Evolutionary conservation across 495 filamentous ascomycete species (phyloP).

Genomic region (Physcia stellaris): DNA sequence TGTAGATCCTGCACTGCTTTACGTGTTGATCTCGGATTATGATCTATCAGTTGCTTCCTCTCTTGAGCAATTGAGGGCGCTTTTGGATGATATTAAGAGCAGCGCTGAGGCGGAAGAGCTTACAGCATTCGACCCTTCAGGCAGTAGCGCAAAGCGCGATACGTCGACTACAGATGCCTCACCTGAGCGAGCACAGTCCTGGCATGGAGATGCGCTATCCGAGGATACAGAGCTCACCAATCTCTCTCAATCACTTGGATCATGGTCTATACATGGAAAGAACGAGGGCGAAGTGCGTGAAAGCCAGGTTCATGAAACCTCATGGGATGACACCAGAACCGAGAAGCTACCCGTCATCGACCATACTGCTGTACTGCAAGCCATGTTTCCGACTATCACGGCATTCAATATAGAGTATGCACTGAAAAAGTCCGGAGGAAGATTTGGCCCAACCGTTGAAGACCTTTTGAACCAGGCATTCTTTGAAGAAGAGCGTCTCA

Average conservation of each 20-base stretch:
- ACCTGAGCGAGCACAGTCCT: conserved; percentile 11
- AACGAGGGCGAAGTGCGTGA: conserved; percentile 6
- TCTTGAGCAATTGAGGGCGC: conserved; percentile 34
- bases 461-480: conserved; percentile 63
- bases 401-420: conserved; percentile 47
- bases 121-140: conserved; percentile 65
- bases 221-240: conserved; percentile 34
- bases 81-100: conserved; percentile 43
- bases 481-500: conserved; percentile 42
- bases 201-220: conserved; percentile 13
- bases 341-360: conserved; percentile 27
- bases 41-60: conserved; percentile 35
- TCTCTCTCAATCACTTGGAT: conserved; percentile 19
- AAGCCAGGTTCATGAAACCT: neutral
- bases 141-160: conserved; percentile 33
- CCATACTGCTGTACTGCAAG: conserved; percentile 39
- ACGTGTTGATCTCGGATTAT: conserved; percentile 54
- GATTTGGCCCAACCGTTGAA: conserved; percentile 61
- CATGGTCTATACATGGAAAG: conserved; percentile 5
- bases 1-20: conserved; percentile 47
- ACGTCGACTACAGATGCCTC: conserved; percentile 13
- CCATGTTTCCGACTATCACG: conserved; percentile 59
- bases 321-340: conserved; percentile 2
- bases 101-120: conserved; percentile 50
- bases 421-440: conserved; percentile 48